Evolutionary conservation across 179 eudicot genomes (phyloP), one percentile per base, ranked within the genome.

Genomic region (Actinidia chinensis): DNA sequence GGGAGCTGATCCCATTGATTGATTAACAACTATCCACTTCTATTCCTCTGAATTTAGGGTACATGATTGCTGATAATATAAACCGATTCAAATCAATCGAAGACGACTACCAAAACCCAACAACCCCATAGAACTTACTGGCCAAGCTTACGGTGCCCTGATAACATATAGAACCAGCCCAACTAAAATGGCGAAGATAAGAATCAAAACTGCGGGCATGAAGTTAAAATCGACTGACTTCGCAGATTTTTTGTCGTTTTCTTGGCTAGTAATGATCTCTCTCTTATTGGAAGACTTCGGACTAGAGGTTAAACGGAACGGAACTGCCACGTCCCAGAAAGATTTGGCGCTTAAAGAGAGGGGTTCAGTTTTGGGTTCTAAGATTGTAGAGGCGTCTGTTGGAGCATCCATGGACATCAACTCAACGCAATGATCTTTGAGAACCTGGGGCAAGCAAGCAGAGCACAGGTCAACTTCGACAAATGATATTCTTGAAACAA

Each of bases 301-400:
- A 76, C 68, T 75, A 33, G 86, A 73, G 22, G 82, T 71, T 58
- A 78, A 67, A 63, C 81, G 51, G 18, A 68, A 80, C n/a, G 92
- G 88, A 33, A 79, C 65, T 47, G 82, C 86, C 58, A 79, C 61
- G 71, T 85, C 89, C 90, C 90, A 91, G 75, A 95, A 93, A 33
- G 97, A 82, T 75, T 78, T 81, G 13, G 83, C 52, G 47, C 84
- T 75, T 66, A 86, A 80, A 40, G 75, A 83, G 22, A 80, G 85
- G 70, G 87, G 81, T 60, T 85, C 90, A 36, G 72, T 76, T 84
- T 95, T 97, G 22, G 85, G 90, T 83, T 90, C 93, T 82, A 91
- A 73, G 20, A 91, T 83, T 43, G 75, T 68, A 11, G 54, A 68
- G 54, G 73, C 18, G 22, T 68, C 73, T 12, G 55, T 44, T 46